Evolutionary conservation across 805 yeast species (phyloP), one percentile per base, ranked within the genome.

Genomic region (Tetrapisispora taiwanensis): DNA sequence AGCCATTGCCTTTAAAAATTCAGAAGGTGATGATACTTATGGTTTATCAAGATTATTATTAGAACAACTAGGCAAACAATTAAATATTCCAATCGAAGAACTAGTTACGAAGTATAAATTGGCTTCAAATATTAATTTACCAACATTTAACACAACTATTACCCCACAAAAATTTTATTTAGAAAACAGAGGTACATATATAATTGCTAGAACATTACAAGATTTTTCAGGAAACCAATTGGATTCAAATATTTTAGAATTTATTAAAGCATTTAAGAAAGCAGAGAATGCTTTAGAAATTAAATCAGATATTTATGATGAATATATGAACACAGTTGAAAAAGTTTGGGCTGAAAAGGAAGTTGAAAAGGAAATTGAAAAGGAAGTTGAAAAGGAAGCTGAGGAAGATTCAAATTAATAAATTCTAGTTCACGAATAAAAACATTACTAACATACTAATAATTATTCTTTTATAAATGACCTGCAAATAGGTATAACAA

Each of bases 21-120:
- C 53, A 14, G 20, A 24, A 12, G 49, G 44, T 35, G 44, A 50
- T 8, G 53, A 58, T 39, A 40, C 36, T 6, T 49, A 55, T 7
- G 66, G 66, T 4, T 41, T 62, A 31, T 51, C 59, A 7, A 45
- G 48, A 7, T 44, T 50, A 14, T 46, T 62, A 17, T 41, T 59
- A 7, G 31, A 43, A 12, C 45, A 52, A 9, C 34, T 54, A 17
- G 46, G 46, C 22, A 54, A 44, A 34, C 60, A 57, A 34, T 51
- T 52, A 19, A 47, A 48, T 8, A 37, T 48, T 15, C 22, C 36
- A 7, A 15, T n/a, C 1, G 20, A 22, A 7, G 34, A 30, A 20
- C 7, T 41, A 20, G 27, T 37, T 7, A 4, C n/a, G 7, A 35
- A 35, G 19, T 26, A 22, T 26, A 31, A 26, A 18, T 28, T 44